phyloP scores from a whole-genome alignment of 768 basidiomycete genomes.

The Lyophyllum semitale region DNA sequence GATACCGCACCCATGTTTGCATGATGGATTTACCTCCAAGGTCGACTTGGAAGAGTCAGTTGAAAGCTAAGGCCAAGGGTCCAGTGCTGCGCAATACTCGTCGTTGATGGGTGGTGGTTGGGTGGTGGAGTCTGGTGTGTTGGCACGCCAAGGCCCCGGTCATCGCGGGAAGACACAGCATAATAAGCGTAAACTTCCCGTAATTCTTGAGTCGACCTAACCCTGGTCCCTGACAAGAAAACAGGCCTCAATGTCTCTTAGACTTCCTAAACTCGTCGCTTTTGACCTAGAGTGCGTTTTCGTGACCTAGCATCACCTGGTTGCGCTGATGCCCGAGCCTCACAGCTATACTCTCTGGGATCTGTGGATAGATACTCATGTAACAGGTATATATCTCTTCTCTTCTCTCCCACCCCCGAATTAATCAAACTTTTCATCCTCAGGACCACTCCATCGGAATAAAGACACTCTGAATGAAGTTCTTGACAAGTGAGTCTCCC shows the following conservation, averaged over 20 bases:
- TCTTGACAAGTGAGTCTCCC: slow-evolving; percentile 43
- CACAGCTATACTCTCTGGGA: slow-evolving; percentile 80
- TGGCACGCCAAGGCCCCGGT: background rate
- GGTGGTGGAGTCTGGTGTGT: background rate
- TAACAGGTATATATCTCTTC: slow-evolving; percentile 42
- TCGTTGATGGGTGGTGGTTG: background rate
- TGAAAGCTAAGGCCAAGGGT: background rate
- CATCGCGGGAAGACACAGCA: background rate
- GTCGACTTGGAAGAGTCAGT: background rate
- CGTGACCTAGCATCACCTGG: background rate
- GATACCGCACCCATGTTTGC: slow-evolving; percentile 21
- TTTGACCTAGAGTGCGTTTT: slow-evolving; percentile 76
- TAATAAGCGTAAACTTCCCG: background rate
- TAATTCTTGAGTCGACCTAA: too few relatives aligned
- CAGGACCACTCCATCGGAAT: slow-evolving; percentile 56
- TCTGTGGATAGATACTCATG: slow-evolving; percentile 84
- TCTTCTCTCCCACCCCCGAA: background rate
- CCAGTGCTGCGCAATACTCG: background rate
- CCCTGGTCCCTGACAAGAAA: too few relatives aligned
- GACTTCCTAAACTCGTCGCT: slow-evolving; percentile 62
- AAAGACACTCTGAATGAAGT: slow-evolving; percentile 48
- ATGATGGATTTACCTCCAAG: slow-evolving; percentile 2
- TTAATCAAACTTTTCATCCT: background rate
- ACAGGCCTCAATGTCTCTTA: slow-evolving; percentile 6
- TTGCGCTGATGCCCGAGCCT: background rate